Evolutionary conservation across 495 filamentous ascomycete genomes (phyloP).

Genomic region (Penicillium subrubescens): DNA sequence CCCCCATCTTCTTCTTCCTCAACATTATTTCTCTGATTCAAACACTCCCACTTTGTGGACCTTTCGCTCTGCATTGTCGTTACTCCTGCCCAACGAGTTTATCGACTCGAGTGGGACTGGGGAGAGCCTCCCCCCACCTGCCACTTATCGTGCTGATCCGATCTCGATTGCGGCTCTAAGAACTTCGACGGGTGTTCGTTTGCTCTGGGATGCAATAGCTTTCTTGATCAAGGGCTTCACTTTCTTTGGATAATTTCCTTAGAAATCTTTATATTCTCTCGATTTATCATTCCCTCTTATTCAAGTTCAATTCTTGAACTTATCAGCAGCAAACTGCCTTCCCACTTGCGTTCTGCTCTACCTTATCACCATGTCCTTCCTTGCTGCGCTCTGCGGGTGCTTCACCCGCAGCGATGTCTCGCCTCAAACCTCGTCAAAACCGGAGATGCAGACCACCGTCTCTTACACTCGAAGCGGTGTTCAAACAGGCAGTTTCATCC

Average conservation of each 20-base stretch:
- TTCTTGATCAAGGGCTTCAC: neutral
- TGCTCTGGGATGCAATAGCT: constrained; percentile 10
- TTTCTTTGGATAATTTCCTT: constrained; percentile 1
- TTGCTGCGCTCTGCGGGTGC: constrained; percentile 35
- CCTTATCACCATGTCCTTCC: constrained; percentile 30
- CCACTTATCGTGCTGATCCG: constrained; percentile 2
- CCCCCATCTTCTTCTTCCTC: constrained; percentile 9
- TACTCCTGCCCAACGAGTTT: neutral
- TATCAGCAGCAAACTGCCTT: neutral
- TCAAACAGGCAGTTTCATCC: constrained; percentile 40
- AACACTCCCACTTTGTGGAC: neutral
- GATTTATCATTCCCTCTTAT: neutral
- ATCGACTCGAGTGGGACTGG: constrained; percentile 10
- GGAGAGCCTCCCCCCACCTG: neutral
- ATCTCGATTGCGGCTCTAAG: constrained; percentile 6
- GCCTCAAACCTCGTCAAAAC: constrained; percentile 12
- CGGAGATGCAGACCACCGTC: constrained; percentile 22
- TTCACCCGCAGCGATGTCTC: constrained; percentile 21
- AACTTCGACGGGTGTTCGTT: constrained; percentile 1
- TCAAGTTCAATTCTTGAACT: neutral
- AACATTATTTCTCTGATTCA: constrained; percentile 6
- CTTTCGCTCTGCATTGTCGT: constrained; percentile 4
- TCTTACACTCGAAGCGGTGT: constrained; percentile 45
- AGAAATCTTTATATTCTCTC: neutral
- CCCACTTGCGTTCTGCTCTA: neutral